phyloP scores from a whole-genome alignment of 208 protist genomes.

The Trypanosoma cruzi region DNA sequence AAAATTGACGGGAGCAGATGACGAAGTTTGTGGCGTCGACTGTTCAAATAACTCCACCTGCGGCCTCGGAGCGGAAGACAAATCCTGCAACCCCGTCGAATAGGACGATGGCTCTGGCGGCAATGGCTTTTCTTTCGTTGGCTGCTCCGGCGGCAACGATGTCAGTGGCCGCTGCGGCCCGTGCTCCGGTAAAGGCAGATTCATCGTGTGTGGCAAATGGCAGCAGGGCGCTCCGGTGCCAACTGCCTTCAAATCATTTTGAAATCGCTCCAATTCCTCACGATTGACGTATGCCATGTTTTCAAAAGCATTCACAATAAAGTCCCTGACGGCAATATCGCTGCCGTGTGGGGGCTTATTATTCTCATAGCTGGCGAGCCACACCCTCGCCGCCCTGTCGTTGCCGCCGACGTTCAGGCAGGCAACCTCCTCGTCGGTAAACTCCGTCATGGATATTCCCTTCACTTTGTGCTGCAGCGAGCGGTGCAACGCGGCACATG shows the following conservation, averaged over 20 bases:
- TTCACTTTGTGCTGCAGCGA: constrained; percentile 90
- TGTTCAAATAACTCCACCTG: constrained; percentile 11
- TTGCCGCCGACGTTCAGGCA: constrained; percentile 61
- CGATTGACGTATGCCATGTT: constrained; percentile 37
- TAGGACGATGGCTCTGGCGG: neutral
- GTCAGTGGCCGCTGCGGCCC: neutral
- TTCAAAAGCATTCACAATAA: constrained; percentile 56
- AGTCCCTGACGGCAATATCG: constrained; percentile 35
- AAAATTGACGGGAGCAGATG: neutral
- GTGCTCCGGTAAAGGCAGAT: neutral
- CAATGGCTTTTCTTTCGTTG: neutral
- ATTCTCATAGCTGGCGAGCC: constrained; percentile 47
- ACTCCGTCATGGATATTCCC: constrained; percentile 87
- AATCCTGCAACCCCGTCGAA: neutral
- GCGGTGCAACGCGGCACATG: constrained; percentile 77
- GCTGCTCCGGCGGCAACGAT: neutral
- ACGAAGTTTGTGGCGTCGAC: neutral
- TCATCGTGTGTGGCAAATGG: neutral
- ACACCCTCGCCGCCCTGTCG: constrained; percentile 60
- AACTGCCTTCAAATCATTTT: constrained; percentile 34
- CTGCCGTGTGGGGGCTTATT: constrained; percentile 44
- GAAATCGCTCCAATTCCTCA: constrained; percentile 35
- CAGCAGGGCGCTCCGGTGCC: neutral
- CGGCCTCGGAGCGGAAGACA: neutral
- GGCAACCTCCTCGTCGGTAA: constrained; percentile 69